A percentile compares a stretch with the other conserved stretches of the same genome.
Conservation (phyloP, 495 filamentous ascomycete genomes). For the Hypomontagnella monticulosa region DNA sequence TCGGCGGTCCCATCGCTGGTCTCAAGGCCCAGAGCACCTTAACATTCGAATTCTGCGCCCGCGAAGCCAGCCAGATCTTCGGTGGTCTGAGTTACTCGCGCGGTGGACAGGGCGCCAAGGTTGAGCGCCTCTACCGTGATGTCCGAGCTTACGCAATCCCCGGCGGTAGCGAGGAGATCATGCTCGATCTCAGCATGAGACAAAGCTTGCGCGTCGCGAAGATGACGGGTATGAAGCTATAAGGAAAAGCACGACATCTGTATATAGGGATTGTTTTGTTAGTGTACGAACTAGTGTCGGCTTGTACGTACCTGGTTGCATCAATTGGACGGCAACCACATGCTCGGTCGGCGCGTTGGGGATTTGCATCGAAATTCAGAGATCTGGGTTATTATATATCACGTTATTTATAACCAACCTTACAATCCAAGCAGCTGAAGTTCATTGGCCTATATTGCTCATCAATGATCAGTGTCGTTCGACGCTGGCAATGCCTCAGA, state of each 20-base stretch:
- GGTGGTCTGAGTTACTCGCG: constrained; percentile 92
- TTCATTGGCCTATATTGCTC: too few species aligned
- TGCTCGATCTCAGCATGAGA: constrained; percentile 95
- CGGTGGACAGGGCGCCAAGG: constrained; percentile 94
- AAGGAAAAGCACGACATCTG: constrained; percentile 36
- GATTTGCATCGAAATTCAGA: constrained; percentile 19
- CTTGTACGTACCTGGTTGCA: constrained; percentile 9
- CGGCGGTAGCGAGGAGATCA: constrained; percentile 97
- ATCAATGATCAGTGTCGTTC: too few species aligned
- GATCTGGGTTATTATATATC: constrained; percentile 6
- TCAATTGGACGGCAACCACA: constrained; percentile 8
- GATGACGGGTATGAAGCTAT: constrained; percentile 96
- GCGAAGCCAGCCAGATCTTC: constrained; percentile 97
- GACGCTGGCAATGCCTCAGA: too few species aligned
- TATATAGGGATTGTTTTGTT: constrained; percentile 8
- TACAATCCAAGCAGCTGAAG: too few species aligned
- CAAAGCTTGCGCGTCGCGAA: constrained; percentile 91
- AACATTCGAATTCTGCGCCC: constrained; percentile 96
- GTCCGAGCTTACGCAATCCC: constrained; percentile 98
- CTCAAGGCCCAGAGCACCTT: constrained; percentile 92
- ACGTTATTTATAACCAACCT: neutral
- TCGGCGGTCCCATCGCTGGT: constrained; percentile 92
- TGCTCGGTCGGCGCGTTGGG: constrained; percentile 9
- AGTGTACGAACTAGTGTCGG: neutral
- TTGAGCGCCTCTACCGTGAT: constrained; percentile 94